phyloP scores from a whole-genome alignment of 495 filamentous ascomycete genomes.

The Staphylotrichum longicolle region DNA sequence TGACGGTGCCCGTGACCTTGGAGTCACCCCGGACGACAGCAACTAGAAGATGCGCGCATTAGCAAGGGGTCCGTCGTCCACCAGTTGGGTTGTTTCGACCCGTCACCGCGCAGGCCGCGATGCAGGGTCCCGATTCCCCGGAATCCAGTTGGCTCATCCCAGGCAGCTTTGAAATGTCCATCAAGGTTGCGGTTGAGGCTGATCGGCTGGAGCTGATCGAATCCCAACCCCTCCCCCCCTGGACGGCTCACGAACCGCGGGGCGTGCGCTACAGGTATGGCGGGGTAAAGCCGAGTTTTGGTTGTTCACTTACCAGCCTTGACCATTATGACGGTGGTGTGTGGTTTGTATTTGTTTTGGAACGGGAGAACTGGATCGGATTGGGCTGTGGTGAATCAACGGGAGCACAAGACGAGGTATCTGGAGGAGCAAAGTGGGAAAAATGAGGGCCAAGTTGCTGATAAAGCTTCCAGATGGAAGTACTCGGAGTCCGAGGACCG shows the following conservation, averaged over 20 bases:
- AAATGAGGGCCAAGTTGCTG: slow-evolving; percentile 13
- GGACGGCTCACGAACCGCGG: slow-evolving; percentile 14
- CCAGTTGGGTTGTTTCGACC: neutral
- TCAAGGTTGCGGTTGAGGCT: slow-evolving; percentile 31
- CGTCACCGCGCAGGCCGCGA: neutral
- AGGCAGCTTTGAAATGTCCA: slow-evolving; percentile 20
- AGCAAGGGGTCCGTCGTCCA: slow-evolving; percentile 26
- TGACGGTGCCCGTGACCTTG: slow-evolving; percentile 85
- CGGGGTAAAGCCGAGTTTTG: slow-evolving; percentile 29
- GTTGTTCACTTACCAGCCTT: slow-evolving; percentile 75
- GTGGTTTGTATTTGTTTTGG: slow-evolving; percentile 10
- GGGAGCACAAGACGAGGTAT: slow-evolving; percentile 6
- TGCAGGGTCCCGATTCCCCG: slow-evolving; percentile 20
- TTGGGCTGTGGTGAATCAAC: too few relatives aligned
- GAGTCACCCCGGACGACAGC: slow-evolving; percentile 96
- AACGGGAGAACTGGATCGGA: neutral
- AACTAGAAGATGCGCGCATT: slow-evolving; percentile 54
- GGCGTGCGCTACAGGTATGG: slow-evolving; percentile 20
- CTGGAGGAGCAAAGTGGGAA: slow-evolving; percentile 10
- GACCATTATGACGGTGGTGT: slow-evolving; percentile 68
- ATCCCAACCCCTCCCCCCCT: slow-evolving; percentile 14
- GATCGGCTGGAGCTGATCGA: neutral
- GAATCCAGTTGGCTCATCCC: slow-evolving; percentile 1
- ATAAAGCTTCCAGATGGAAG: slow-evolving; percentile 15
- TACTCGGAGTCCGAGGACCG: slow-evolving; percentile 27